phyloP scores from a whole-genome alignment of 1,284 basidiomycete species.

The Puccinia hordei region DNA sequence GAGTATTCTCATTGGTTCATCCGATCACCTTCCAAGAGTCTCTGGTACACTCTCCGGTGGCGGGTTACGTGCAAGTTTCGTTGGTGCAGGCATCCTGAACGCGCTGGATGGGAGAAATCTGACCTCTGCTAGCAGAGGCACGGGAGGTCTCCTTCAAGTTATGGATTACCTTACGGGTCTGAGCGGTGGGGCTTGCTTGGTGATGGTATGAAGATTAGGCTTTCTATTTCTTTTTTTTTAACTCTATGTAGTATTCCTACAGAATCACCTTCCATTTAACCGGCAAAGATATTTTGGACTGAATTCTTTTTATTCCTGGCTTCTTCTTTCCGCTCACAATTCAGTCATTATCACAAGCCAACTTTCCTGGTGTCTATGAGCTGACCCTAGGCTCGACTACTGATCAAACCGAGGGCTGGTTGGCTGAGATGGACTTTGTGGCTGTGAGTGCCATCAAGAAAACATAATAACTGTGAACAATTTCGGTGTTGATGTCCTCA shows the following conservation, averaged over 20 bases:
- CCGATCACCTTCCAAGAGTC: slow-evolving; percentile 17
- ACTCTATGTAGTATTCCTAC: neutral
- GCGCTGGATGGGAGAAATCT: slow-evolving; percentile 68
- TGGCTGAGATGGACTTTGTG: slow-evolving; percentile 27
- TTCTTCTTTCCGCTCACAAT: neutral
- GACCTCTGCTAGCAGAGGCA: slow-evolving; percentile 65
- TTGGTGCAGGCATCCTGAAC: slow-evolving; percentile 66
- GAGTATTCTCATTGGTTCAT: slow-evolving; percentile 21
- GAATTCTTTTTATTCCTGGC: neutral
- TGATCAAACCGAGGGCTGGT: slow-evolving; percentile 21
- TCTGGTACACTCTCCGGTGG: slow-evolving; percentile 29
- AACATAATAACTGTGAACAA: neutral
- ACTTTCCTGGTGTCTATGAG: slow-evolving; percentile 34
- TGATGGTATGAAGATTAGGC: neutral
- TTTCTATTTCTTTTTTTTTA: neutral
- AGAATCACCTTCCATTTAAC: neutral
- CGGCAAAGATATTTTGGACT: neutral
- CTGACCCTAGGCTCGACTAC: neutral
- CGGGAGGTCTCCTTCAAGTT: slow-evolving; percentile 58
- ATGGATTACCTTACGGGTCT: slow-evolving; percentile 33
- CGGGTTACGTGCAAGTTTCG: slow-evolving; percentile 67
- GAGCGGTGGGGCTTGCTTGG: slow-evolving; percentile 30
- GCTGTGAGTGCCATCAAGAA: slow-evolving; percentile 1
- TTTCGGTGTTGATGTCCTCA: neutral
- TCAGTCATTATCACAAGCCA: slow-evolving; percentile 31